Evolutionary conservation across 257 asterid genomes (phyloP).

Genomic region (Solanum appendiculatum): DNA sequence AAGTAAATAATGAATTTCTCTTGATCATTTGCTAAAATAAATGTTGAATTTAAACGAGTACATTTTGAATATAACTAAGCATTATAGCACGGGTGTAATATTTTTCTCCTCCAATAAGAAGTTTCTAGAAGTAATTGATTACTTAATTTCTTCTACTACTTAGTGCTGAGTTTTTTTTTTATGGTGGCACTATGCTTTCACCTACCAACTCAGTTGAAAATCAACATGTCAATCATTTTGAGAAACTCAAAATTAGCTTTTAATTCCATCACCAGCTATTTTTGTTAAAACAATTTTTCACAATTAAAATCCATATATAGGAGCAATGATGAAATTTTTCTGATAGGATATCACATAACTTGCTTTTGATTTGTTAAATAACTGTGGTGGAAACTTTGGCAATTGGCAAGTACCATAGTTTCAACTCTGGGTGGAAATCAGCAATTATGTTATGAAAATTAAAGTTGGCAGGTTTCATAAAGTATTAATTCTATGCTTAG

Average conservation of each 20-base stretch:
- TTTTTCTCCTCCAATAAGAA: background rate
- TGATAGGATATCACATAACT: background rate
- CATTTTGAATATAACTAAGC: background rate
- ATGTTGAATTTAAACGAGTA: background rate
- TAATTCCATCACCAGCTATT: background rate
- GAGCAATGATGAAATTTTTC: background rate
- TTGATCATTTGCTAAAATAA: background rate
- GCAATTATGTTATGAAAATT: too few species aligned
- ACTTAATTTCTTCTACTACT: background rate
- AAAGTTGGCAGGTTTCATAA: too few species aligned
- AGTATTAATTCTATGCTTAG: background rate
- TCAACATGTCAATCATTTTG: background rate
- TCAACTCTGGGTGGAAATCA: background rate
- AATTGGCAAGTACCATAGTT: background rate
- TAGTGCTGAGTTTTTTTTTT: background rate
- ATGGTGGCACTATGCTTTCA: background rate
- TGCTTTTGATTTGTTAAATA: background rate
- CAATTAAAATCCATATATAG: background rate
- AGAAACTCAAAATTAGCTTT: background rate
- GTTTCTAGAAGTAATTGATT: background rate
- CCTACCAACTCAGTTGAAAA: background rate
- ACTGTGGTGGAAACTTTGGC: background rate
- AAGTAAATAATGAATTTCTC: background rate
- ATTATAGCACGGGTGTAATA: background rate
- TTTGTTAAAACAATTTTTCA: background rate